Base-by-base conservation (phyloP, 2,329 filamentous ascomycete genomes). In the Epichloe glyceriae region DNA sequence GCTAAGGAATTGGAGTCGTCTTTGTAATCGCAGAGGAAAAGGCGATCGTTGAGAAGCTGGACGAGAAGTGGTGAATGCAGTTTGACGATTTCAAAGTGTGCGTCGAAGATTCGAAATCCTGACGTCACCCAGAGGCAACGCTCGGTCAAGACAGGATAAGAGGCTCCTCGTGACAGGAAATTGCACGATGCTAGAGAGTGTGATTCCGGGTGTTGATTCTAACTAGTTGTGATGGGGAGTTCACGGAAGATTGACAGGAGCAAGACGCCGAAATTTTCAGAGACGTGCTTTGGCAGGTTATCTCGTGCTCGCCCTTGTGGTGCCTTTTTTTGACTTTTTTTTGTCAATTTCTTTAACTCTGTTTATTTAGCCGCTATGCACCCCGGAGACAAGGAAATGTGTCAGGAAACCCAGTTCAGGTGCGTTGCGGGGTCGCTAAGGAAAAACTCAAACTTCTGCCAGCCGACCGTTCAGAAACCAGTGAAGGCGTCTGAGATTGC, bases 41-140 rank as follows among this genome's bases (percentile, higher is more conserved):
- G 66, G 39, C 66, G 63, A 49, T 66, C 61, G 56, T 71, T 70
- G 47, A 72, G 71, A 61, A 78, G 71, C 64, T 79, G 76, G 66
- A 83, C 72, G 67, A 85, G 83, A 60, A 85, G 76, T 70, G 80
- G 80, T 58, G 82, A 86, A 82, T 85, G 81, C 81, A 82, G 74
- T 64, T 81, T 83, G 76, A 64, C 79, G 78, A 69, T 68, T 47
- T 35, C 12, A 37, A 37, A 33, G n/a, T 7, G 39, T 34, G 20
- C n/a, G 22, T 30, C 30, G 3, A 26, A 20, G 30, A 14, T 34
- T 12, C 20, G 43, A 34, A n/a, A 33, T 20, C 20, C 30, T 15
- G 30, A 34, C 43, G 43, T 45, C 43, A 45, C 43, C 26, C 30
- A 45, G 22, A 45, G 26, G 43, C 30, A 30, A 45, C 43, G 43